A percentile compares a stretch with the other conserved stretches of the same genome.
phyloP scores from a whole-genome alignment of 1,139 yeast genomes.

The Suhomyces maxii region DNA sequence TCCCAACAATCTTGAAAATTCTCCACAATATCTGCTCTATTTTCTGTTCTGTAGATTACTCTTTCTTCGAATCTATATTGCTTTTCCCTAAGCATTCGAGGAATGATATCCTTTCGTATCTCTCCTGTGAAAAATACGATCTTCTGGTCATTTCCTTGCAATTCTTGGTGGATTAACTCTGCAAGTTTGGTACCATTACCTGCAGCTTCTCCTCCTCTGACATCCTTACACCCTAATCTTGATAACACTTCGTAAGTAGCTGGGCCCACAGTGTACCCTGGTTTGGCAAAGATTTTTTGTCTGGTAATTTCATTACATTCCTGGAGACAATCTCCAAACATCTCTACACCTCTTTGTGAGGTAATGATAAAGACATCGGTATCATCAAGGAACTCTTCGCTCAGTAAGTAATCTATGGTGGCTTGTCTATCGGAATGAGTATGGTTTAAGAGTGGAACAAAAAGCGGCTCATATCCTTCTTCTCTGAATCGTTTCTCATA shows the following conservation, averaged over 20 bases:
- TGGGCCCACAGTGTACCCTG: slow-evolving; percentile 89
- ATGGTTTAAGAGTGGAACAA: slow-evolving; percentile 72
- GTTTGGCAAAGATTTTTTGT: slow-evolving; percentile 39
- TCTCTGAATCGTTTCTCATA: slow-evolving; percentile 46
- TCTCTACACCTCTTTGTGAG: slow-evolving; percentile 90
- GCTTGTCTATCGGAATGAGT: slow-evolving; percentile 49
- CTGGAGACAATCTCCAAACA: slow-evolving; percentile 50
- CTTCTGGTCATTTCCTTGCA: slow-evolving; percentile 19
- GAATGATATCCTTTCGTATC: slow-evolving; percentile 78
- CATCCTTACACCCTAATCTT: slow-evolving; percentile 62
- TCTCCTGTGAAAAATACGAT: slow-evolving; percentile 87
- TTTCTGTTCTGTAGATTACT: slow-evolving; percentile 68
- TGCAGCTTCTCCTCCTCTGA: slow-evolving; percentile 72
- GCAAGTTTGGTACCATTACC: slow-evolving; percentile 81
- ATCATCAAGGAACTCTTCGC: slow-evolving; percentile 39
- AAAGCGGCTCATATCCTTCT: slow-evolving; percentile 43
- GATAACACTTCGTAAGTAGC: slow-evolving; percentile 69
- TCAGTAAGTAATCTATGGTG: slow-evolving; percentile 42
- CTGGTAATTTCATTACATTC: slow-evolving; percentile 17
- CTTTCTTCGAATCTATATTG: slow-evolving; percentile 56
- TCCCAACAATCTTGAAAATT: slow-evolving; percentile 32
- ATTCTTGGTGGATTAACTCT: slow-evolving; percentile 55
- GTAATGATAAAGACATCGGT: slow-evolving; percentile 71
- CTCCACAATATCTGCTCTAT: slow-evolving; percentile 45
- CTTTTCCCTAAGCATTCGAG: slow-evolving; percentile 49